These are phyloP conservation scores for Xerocomus spinulosus DNA, from an alignment of 768 basidiomycete genomes.

Conservation along the genomic window DNA sequence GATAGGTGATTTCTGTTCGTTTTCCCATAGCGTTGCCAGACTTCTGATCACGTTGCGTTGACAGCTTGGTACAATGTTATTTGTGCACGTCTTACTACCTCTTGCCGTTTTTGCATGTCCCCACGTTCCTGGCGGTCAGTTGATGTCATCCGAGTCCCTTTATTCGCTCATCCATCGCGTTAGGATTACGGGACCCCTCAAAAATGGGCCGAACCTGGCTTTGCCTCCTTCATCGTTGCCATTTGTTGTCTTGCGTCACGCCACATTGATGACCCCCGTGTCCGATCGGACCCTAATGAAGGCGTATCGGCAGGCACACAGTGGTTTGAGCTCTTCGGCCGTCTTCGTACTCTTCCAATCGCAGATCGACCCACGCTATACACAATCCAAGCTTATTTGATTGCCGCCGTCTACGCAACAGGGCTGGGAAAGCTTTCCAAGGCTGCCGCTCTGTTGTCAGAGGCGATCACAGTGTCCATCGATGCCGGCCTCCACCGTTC, in stretches of 20 bases:
- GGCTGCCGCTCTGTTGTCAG: constrained; percentile 80
- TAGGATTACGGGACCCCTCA: constrained; percentile 91
- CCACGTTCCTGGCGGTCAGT: constrained; percentile 74
- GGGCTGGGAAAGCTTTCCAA: constrained; percentile 86
- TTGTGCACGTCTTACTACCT: constrained; percentile 92
- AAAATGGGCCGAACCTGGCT: constrained; percentile 95
- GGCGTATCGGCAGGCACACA: constrained; percentile 86
- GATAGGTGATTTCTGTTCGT: constrained; percentile 59
- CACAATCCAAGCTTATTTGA: constrained; percentile 85
- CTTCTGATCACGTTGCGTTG: constrained; percentile 13
- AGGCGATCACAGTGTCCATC: constrained; percentile 81
- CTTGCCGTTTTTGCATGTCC: constrained; percentile 89
- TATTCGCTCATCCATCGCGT: constrained; percentile 13
- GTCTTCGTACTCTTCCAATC: constrained; percentile 82
- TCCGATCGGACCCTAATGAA: constrained; percentile 75
- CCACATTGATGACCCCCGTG: constrained; percentile 89
- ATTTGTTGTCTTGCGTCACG: constrained; percentile 88
- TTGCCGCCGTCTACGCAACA: constrained; percentile 91
- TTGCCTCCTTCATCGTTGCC: constrained; percentile 90
- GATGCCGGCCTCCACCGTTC: constrained; percentile 88
- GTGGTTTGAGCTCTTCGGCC: constrained; percentile 87
- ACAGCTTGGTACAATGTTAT: constrained; percentile 75
- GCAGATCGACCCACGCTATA: constrained; percentile 88
- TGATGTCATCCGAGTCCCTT: constrained; percentile 6
- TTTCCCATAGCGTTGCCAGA: constrained; percentile 2